Conservation (phyloP, 805 yeast genomes). For the Cyberlindnera japonica region DNA sequence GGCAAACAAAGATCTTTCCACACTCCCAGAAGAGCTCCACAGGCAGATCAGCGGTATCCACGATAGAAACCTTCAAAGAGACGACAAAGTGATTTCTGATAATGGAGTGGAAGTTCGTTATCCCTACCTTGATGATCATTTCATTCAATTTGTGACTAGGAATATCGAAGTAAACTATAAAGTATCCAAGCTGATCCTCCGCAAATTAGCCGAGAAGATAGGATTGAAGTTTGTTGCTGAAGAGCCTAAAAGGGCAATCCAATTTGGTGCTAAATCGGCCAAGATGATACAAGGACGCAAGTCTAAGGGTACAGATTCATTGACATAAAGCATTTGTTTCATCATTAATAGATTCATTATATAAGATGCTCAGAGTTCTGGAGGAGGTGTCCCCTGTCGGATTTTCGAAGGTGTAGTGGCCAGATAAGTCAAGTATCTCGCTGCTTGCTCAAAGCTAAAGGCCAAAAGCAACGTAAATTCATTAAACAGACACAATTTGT, state of each 20-base stretch:
- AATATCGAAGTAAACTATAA: slow-evolving; percentile 48
- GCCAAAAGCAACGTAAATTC: slow-evolving; percentile 40
- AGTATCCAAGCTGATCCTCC: slow-evolving; percentile 51
- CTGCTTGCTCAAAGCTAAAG: slow-evolving; percentile 51
- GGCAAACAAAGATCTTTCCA: slow-evolving; percentile 39
- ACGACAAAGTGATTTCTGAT: slow-evolving; percentile 78
- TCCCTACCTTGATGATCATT: slow-evolving; percentile 70
- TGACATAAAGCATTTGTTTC: slow-evolving; percentile 12
- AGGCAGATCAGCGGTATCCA: slow-evolving; percentile 72
- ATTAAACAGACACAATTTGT: slow-evolving; percentile 37
- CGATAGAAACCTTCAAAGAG: slow-evolving; percentile 81
- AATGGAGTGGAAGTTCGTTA: slow-evolving; percentile 92
- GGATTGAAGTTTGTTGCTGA: slow-evolving; percentile 52
- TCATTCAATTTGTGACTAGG: slow-evolving; percentile 47
- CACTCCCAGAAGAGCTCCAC: slow-evolving; percentile 56
- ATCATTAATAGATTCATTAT: neutral
- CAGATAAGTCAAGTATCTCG: slow-evolving; percentile 37
- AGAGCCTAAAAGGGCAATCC: slow-evolving; percentile 92
- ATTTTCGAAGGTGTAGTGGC: slow-evolving; percentile 17
- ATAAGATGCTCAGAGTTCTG: neutral
- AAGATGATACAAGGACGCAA: slow-evolving; percentile 81
- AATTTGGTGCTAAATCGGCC: slow-evolving; percentile 94
- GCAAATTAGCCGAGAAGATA: slow-evolving; percentile 55
- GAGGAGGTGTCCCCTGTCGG: slow-evolving; percentile 1
- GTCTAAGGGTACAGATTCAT: slow-evolving; percentile 67